Base-by-base conservation (phyloP, 2,329 filamentous ascomycete genomes). In the Fusarium udum region DNA sequence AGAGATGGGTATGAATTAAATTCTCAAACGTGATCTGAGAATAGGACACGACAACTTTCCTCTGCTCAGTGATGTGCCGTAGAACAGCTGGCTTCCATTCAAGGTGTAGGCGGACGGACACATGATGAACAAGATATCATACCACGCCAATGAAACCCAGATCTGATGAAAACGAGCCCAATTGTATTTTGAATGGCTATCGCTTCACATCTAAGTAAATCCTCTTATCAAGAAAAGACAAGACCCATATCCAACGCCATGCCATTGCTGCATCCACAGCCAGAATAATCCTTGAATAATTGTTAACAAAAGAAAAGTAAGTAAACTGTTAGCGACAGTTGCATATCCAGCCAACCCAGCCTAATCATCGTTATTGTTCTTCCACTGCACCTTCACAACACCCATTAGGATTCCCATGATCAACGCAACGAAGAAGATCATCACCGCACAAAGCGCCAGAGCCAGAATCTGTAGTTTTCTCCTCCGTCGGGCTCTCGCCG, bases 351-450 rank as follows among this genome's bases (percentile, higher is more conserved):
- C 13, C 9, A 22, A 40, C 22, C 51, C 5, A 37, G 28, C 20
- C 31, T 69, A 61, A 20, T 68, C 64, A 32, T 73, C 57, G 7
- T 74, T 59, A 22, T 67, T 56, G 12, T 61, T 51, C 28, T 67
- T 72, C 53, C 72, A 74, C 39, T 75, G 72, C 24, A 72, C 62
- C 43, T 77, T 79, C 12, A 78, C 60, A 12, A 79, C 75, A 7
- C 78, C 78, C 52, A 79, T 53, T 22, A 78, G 67, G 18, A 79
- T 59, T 7, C 78, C 78, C 13, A 79, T 61, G n/a, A 75, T 69
- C 39, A 79, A 49, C 18, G 75, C 77, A 45, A 79, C 43, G 6
- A 75, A 48, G 59, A 79, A 77, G n/a, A 80, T 46, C 24, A 76
- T 24, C 18, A 78, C n/a, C 11, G 61, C 65, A 28, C 71, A 71